A percentile compares a stretch with the other conserved stretches of the same genome.
These are phyloP conservation scores for Leccinum griseonigrum DNA, from an alignment of 1,284 basidiomycete genomes.

Conservation along the genomic window DNA sequence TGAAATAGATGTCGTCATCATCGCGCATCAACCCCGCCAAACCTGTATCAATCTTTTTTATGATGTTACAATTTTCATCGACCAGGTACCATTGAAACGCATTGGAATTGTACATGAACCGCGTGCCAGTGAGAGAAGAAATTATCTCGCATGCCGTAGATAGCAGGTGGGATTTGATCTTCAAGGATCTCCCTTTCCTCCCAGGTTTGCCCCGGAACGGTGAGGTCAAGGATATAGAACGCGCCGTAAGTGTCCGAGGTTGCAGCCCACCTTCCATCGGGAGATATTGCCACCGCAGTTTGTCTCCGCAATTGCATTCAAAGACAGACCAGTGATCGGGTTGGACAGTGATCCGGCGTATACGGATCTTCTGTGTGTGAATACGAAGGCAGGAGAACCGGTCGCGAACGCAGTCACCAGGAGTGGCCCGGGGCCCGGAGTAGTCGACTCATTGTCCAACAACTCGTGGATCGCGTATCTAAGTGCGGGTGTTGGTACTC, in stretches of 20 bases:
- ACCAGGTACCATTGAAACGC: conserved; percentile 2
- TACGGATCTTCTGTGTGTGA: background rate
- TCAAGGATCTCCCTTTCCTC: background rate
- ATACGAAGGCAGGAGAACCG: conserved; percentile 16
- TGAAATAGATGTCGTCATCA: conserved; percentile 1
- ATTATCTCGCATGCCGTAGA: background rate
- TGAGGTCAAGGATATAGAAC: conserved; percentile 17
- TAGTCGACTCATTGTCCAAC: conserved; percentile 20
- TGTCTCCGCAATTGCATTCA: background rate
- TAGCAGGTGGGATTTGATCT: background rate
- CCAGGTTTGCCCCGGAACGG: conserved; percentile 6
- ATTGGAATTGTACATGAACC: conserved; percentile 8
- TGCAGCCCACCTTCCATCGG: conserved; percentile 18
- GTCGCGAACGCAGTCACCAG: conserved; percentile 19
- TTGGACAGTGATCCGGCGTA: background rate
- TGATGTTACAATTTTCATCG: conserved; percentile 5
- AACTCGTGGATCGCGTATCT: background rate
- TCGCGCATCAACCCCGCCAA: background rate
- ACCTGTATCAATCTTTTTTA: conserved; percentile 17
- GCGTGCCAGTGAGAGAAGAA: conserved; percentile 11
- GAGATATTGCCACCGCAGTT: conserved; percentile 11
- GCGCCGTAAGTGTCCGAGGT: conserved; percentile 2
- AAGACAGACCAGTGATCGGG: background rate
- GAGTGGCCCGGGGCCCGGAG: conserved; percentile 14
- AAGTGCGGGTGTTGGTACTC: conserved; percentile 4